Percentiles rank a stretch among this genome's conserved stretches.
Evolutionary conservation across 2,329 filamentous ascomycete species (phyloP).

Genomic region (Fusarium buxicola): DNA sequence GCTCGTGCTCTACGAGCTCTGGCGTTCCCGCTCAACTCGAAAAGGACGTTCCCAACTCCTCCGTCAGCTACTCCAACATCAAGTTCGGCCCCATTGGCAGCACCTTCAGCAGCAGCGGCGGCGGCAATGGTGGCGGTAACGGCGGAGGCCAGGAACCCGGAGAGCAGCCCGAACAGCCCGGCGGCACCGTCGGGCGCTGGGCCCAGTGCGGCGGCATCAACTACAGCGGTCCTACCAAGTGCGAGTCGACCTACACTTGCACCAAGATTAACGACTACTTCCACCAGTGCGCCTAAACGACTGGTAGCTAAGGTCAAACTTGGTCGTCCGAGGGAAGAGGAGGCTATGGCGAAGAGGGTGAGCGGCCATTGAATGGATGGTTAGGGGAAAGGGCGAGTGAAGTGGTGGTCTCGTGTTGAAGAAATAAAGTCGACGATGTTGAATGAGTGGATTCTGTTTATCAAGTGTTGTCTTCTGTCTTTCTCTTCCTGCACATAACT

Average conservation of each 20-base stretch:
- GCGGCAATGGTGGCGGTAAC: constrained; percentile 7
- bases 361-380: neutral
- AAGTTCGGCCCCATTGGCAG: constrained; percentile 66
- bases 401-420: constrained; percentile 1
- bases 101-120: constrained; percentile 55
- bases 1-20: constrained; percentile 63
- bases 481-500: constrained; percentile 31
- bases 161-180: constrained; percentile 29
- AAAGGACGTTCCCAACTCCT: constrained; percentile 57
- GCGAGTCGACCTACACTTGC: constrained; percentile 52
- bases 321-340: neutral
- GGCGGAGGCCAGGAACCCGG: neutral
- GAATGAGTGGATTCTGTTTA: constrained; percentile 18
- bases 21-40: constrained; percentile 65
- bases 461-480: constrained; percentile 15
- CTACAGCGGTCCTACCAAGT: constrained; percentile 52
- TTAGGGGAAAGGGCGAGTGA: neutral
- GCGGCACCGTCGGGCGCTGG: constrained; percentile 44
- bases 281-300: constrained; percentile 55
- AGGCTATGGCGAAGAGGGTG: neutral
- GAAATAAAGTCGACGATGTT: neutral
- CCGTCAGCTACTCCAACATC: constrained; percentile 70
- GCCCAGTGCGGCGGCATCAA: constrained; percentile 54
- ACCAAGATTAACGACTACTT: constrained; percentile 54
- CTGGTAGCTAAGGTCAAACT: neutral